Conservation (phyloP, 805 yeast species). For the Barnettozyma salicaria region DNA sequence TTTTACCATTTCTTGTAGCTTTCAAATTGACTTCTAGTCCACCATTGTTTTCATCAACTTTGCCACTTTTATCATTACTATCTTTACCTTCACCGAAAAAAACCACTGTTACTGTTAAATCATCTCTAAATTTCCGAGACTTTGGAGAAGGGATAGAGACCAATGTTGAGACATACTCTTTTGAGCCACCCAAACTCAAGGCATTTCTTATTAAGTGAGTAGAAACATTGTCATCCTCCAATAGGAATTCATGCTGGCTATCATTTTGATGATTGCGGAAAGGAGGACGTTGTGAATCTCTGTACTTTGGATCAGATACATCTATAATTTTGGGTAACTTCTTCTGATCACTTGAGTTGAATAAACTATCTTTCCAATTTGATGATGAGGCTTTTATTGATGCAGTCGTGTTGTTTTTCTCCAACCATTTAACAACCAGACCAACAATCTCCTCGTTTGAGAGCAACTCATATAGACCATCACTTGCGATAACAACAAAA, state of each 20-base stretch:
- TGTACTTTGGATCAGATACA: constrained; percentile 50
- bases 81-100: constrained; percentile 61
- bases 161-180: constrained; percentile 82
- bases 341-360: constrained; percentile 27
- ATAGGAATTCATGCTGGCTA: constrained; percentile 37
- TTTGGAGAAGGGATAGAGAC: constrained; percentile 88
- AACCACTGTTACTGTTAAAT: constrained; percentile 90
- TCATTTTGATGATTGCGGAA: constrained; percentile 46
- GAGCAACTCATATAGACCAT: constrained; percentile 88
- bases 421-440: constrained; percentile 91
- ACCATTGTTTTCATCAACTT: constrained; percentile 4
- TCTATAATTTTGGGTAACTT: constrained; percentile 61
- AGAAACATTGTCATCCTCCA: constrained; percentile 84
- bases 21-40: constrained; percentile 10
- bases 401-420: constrained; percentile 39
- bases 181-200: constrained; percentile 77
- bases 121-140: constrained; percentile 91
- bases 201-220: constrained; percentile 95
- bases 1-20: constrained; percentile 11
- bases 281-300: constrained; percentile 63
- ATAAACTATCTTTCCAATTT: constrained; percentile 18
- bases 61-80: neutral
- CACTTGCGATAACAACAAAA: constrained; percentile 88
- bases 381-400: constrained; percentile 9
- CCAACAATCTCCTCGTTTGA: constrained; percentile 91